Evolutionary conservation across 2,329 filamentous ascomycete species (phyloP), one percentile per base, ranked within the genome.

Genomic region (Clonostachys chloroleuca): DNA sequence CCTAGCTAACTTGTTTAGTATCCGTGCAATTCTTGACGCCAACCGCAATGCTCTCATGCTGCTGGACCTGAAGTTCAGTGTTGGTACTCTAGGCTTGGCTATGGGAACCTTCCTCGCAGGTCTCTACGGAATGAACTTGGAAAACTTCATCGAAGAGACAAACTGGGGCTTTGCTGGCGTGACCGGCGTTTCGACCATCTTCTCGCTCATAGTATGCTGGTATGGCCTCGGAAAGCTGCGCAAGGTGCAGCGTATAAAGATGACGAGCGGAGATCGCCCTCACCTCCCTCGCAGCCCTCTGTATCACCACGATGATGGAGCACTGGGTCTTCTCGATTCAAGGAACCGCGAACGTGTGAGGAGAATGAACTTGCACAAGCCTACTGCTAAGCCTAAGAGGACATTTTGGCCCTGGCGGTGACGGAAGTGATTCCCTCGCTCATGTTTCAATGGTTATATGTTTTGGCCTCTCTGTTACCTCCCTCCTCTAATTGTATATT

Each of bases 61-160:
- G 16, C 80, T 97, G 34, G 94, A 97, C 54, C 84, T 99, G 57
- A 96, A 95, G 63, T 96, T 97, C 71, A 94, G 88, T 62, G 92
- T 99, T 50, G 89, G 91, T 48, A 97, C 94, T 1, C 81, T 99
- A 5, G 91, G 92, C n/a, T 83, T 97, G 43, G 92, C 90, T 47
- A 90, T 92, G 62, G 94, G 94, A 47, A 96, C 94, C 44, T 95
- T 97, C 62, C 80, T 96, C 58, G 95, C 94, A 9, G 92, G 92
- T n/a, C 83, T 99, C n/a, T 99, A 97, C 76, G 94, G 94, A 57
- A 97, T 97, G 92, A 99, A 99, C 72, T 74, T 99, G 54, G 95
- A 96, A 64, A 97, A 97, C 69, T 97, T 96, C 67, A 90, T 97
- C 58, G 94, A 99, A 72, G 92, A 97, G 63, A 92, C 88, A 2